Evolutionary conservation across 306 rosid species (phyloP).

Genomic region (Malus asiatica): DNA sequence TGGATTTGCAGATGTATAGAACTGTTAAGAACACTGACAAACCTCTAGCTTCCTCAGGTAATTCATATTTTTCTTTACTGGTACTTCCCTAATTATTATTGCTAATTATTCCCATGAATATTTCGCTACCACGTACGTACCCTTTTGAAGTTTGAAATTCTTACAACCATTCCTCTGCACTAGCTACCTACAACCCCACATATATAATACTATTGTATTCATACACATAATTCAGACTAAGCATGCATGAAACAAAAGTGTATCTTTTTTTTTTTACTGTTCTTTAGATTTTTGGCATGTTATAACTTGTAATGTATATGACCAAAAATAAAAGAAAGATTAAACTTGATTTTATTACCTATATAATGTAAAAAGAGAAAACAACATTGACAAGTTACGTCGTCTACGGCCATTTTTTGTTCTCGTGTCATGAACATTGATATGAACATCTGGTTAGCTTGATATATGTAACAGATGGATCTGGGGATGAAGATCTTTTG

Average conservation of each 20-base stretch:
- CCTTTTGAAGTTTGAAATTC: not conserved
- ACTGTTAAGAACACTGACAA: constrained; percentile 94
- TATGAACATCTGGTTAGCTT: not conserved
- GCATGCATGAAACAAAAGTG: not conserved
- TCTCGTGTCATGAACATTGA: not conserved
- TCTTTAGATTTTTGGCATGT: not conserved
- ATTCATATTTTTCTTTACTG: not conserved
- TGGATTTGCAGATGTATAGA: constrained; percentile 71
- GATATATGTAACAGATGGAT: constrained; percentile 44
- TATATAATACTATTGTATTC: not conserved
- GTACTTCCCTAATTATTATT: not conserved
- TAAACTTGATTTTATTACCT: not conserved
- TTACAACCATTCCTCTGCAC: not conserved
- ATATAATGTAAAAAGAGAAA: not conserved
- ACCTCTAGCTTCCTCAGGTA: constrained; percentile 84
- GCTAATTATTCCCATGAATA: not conserved
- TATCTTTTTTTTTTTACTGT: not conserved
- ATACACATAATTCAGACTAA: not conserved
- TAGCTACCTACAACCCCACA: not conserved
- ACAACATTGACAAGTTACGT: not conserved
- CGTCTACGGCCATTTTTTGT: too few relatives aligned
- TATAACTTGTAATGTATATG: not conserved
- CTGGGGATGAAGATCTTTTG: constrained; percentile 69
- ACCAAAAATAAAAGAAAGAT: not conserved
- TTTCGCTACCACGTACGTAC: not conserved